phyloP scores from a whole-genome alignment of 306 rosid species.

The Coriaria nepalensis region DNA sequence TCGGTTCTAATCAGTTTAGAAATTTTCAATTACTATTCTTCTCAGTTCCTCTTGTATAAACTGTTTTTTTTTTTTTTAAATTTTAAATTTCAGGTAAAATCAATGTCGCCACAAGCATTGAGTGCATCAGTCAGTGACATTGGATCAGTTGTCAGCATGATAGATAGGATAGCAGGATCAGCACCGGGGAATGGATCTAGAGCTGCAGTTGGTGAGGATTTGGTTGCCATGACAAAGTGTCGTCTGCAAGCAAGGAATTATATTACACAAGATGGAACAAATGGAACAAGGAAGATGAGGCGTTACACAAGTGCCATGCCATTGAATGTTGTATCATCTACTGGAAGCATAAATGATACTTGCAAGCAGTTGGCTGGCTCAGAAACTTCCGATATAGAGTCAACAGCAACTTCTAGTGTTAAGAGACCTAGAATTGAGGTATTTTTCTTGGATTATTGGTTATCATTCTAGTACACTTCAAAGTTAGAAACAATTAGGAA shows the following conservation, averaged over 20 bases:
- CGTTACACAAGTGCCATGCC: conserved; percentile 72
- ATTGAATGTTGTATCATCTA: conserved; percentile 52
- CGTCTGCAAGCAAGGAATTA: conserved; percentile 67
- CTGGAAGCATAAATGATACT: conserved; percentile 51
- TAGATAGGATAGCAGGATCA: conserved; percentile 88
- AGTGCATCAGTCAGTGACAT: conserved; percentile 72
- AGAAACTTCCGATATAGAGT: conserved; percentile 59
- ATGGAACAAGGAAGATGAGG: conserved; percentile 70
- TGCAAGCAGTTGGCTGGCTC: conserved; percentile 35
- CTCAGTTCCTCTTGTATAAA: neutral
- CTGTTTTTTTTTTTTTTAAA: neutral
- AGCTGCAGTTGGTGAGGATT: conserved; percentile 95
- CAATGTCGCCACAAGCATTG: conserved; percentile 53
- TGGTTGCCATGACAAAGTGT: conserved; percentile 87
- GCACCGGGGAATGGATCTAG: conserved; percentile 91
- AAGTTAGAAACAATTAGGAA: no score
- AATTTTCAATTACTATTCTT: neutral
- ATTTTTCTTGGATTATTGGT: conserved; percentile 3
- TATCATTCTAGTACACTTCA: no score
- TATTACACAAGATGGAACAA: conserved; percentile 56
- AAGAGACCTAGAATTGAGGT: conserved; percentile 75
- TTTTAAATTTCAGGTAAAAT: conserved; percentile 54
- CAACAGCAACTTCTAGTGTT: conserved; percentile 57
- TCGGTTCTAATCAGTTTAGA: conserved; percentile 6
- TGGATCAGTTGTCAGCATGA: conserved; percentile 78